Evolutionary conservation across 169 alveolate genomes (phyloP).

Genomic region (Eimeria necatrix): DNA sequence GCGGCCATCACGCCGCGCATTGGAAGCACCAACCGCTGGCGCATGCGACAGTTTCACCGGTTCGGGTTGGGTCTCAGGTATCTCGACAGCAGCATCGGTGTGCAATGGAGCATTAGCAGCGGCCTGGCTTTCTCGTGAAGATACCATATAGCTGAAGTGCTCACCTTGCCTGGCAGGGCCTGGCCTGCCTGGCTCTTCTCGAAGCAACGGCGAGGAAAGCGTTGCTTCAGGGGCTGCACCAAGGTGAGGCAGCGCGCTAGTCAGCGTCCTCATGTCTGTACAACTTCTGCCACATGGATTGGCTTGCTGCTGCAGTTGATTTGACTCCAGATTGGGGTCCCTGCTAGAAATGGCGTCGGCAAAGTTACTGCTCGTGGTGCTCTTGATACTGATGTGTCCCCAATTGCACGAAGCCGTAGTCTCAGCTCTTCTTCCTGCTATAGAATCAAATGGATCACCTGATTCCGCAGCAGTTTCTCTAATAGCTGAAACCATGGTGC

Average conservation of each 20-base stretch:
- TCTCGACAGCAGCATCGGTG: not conserved
- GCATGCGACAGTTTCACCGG: not conserved
- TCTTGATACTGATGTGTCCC: too few relatives aligned
- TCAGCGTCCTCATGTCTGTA: not conserved
- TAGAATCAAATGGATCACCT: not conserved
- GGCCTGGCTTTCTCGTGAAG: not conserved
- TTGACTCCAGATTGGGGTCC: not conserved
- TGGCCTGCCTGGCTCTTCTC: not conserved
- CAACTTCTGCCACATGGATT: not conserved
- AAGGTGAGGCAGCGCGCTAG: not conserved
- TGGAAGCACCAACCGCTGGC: constrained; percentile 12
- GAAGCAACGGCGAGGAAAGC: not conserved
- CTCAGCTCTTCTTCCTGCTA: not conserved
- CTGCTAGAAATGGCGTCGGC: not conserved
- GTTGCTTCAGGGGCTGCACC: not conserved
- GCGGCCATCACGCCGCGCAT: constrained; percentile 62
- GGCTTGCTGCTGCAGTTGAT: not conserved
- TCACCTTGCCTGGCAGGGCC: not conserved
- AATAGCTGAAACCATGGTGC: not conserved
- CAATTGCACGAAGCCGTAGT: not conserved
- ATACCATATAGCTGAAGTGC: not conserved
- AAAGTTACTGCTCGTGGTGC: not conserved
- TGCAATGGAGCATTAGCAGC: not conserved
- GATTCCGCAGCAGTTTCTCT: not conserved
- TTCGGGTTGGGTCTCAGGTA: not conserved